phyloP scores from a whole-genome alignment of 306 rosid genomes.

The Dryas octopetala region DNA sequence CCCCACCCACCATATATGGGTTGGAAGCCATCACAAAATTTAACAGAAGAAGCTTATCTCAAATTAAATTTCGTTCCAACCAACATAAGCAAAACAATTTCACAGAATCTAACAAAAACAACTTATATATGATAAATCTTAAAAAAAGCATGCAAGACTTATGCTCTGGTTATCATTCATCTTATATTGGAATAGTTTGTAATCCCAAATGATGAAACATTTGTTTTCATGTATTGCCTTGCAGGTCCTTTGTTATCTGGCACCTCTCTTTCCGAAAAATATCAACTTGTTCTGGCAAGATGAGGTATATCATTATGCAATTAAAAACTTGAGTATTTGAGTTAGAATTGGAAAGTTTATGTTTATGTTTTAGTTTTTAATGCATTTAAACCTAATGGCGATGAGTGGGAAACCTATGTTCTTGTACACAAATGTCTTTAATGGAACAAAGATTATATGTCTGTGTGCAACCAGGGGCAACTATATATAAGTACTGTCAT shows the following conservation, averaged over 20 bases:
- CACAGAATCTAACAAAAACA: too few relatives aligned
- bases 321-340: constrained; percentile 2
- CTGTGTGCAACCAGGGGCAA: too few relatives aligned
- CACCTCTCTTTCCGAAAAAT: constrained; percentile 90
- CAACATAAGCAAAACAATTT: too few relatives aligned
- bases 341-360: constrained; percentile 5
- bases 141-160: too few relatives aligned
- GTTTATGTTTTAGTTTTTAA: background rate
- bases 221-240: constrained; percentile 17
- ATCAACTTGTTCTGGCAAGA: constrained; percentile 87
- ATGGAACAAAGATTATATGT: too few relatives aligned
- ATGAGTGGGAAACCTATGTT: background rate
- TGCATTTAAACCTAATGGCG: background rate
- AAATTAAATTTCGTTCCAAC: too few relatives aligned
- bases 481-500: background rate
- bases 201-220: constrained; percentile 22
- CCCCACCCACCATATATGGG: too few relatives aligned
- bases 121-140: too few relatives aligned
- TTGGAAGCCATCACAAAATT: too few relatives aligned
- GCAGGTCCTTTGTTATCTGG: constrained; percentile 83
- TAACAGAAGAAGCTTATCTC: too few relatives aligned
- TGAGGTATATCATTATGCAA: constrained; percentile 61
- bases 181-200: background rate
- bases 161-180: background rate
- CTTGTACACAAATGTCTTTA: background rate